These are phyloP conservation scores for Flammula alnicola DNA, from an alignment of 1,284 basidiomycete genomes.

Conservation along the genomic window DNA sequence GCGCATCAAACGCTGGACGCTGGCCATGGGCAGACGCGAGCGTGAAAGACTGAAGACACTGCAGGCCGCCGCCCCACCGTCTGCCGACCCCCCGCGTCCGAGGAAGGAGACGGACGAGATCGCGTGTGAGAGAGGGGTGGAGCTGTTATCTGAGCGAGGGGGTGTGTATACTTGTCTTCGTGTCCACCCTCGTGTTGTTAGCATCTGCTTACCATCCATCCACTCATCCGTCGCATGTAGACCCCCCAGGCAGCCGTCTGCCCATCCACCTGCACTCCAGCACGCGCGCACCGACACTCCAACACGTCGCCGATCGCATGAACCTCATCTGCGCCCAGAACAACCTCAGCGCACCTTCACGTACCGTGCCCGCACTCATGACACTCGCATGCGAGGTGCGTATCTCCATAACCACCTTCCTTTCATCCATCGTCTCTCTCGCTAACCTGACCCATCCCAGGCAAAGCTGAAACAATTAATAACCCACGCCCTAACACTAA, in stretches of 20 bases:
- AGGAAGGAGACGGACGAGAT: slow-evolving; percentile 67
- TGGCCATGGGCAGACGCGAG: slow-evolving; percentile 73
- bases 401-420: no score
- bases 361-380: slow-evolving; percentile 68
- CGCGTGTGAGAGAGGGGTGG: slow-evolving; percentile 67
- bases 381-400: slow-evolving; percentile 77
- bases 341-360: slow-evolving; percentile 62
- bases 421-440: slow-evolving; percentile 1
- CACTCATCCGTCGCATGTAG: no score
- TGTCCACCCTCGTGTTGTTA: slow-evolving; percentile 2
- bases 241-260: slow-evolving; percentile 70
- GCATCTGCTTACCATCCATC: not conserved
- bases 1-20: slow-evolving; percentile 75
- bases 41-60: slow-evolving; percentile 69
- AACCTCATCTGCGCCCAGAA: slow-evolving; percentile 82
- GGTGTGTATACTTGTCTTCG: slow-evolving; percentile 43
- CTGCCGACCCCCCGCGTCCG: slow-evolving; percentile 45
- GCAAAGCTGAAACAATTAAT: slow-evolving; percentile 83
- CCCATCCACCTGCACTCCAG: slow-evolving; percentile 71
- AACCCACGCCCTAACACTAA: slow-evolving; percentile 75
- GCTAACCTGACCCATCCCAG: slow-evolving; percentile 38
- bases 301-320: slow-evolving; percentile 77
- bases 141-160: slow-evolving; percentile 63
- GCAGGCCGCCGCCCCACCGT: slow-evolving; percentile 37
- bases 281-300: slow-evolving; percentile 71